Evolutionary conservation across 1,284 basidiomycete genomes (phyloP), one percentile per base, ranked within the genome.

Genomic region (Gomphus sp.): DNA sequence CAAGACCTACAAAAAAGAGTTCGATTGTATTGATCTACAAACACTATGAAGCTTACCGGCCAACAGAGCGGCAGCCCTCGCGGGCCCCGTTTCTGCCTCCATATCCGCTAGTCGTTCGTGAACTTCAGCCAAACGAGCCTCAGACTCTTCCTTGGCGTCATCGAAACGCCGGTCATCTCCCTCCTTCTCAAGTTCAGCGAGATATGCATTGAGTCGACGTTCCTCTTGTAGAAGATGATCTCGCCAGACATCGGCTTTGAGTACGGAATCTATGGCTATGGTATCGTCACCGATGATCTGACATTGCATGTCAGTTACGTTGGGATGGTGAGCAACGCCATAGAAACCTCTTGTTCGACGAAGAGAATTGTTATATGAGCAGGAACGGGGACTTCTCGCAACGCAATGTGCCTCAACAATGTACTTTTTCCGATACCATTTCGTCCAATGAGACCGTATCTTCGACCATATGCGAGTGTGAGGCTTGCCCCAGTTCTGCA

Each of bases 361-460:
- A 99, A 97, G 36, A 99, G 78, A 62, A 99, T 95, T 1, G 93
- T 95, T 68, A 99, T 97, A 70, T 98, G 91, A 0, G 90, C 77
- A 10, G 94, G 93, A 61, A 97, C 89, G 10, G 93, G 87, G 11
- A 99, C 87, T 68, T 99, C 97, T 68, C 97, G 85, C 75, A 99
- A 80, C 0, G 97, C 92, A 69, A 99, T 93, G 70, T 97, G 89
- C 52, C 95, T 87, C 39, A 99, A 79, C n/a, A 99, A 79, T 2
- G 97, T 98, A 22, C 94, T 97, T 77, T 99, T 99, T 74, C 96
- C 97, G 66, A 98, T 87, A 87, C 93, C 89, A 70, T 91, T 91
- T 54, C 89, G 84, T 68, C 89, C 89, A 68, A 92, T 91, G 59
- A 91, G 72, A 63, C 91, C 93, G 70, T 95, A 95, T 48, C 93